Conservation (phyloP, 768 basidiomycete genomes). For the Auricularia sp. region DNA sequence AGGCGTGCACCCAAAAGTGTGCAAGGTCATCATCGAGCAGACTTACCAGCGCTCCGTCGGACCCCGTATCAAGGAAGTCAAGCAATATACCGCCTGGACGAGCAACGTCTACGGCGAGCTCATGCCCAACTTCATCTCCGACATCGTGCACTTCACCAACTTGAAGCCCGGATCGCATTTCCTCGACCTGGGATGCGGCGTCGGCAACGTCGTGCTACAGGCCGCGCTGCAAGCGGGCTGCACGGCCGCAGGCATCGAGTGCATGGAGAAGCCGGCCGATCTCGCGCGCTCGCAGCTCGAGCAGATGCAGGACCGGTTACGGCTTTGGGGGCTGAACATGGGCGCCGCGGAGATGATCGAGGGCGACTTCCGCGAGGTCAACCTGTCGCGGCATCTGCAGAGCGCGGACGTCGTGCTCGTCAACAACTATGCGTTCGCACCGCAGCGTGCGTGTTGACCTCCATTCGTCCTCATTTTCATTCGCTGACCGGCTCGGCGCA, state of each 20-base stretch:
- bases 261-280: slow-evolving; percentile 66
- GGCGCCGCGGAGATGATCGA: slow-evolving; percentile 72
- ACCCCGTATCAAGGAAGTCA: slow-evolving; percentile 72
- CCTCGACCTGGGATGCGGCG: slow-evolving; percentile 78
- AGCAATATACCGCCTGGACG: slow-evolving; percentile 73
- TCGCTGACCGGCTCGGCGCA: slow-evolving; percentile 16
- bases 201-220: slow-evolving; percentile 76
- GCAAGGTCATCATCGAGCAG: slow-evolving; percentile 75
- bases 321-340: slow-evolving; percentile 82
- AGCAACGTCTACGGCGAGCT: slow-evolving; percentile 86
- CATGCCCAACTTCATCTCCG: slow-evolving; percentile 50
- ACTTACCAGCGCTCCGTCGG: slow-evolving; percentile 91
- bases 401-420: slow-evolving; percentile 87
- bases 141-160: slow-evolving; percentile 46
- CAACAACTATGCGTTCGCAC: slow-evolving; percentile 79
- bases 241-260: slow-evolving; percentile 66
- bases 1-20: slow-evolving; percentile 53
- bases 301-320: slow-evolving; percentile 66
- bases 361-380: slow-evolving; percentile 73
- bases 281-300: slow-evolving; percentile 68
- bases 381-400: slow-evolving; percentile 52
- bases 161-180: slow-evolving; percentile 56
- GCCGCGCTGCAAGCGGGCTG: slow-evolving; percentile 75
- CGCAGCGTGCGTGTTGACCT: not conserved
- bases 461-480: not conserved